Evolutionary conservation across 1,139 yeast genomes (phyloP).

Genomic region (Geotrichum histeridarum): DNA sequence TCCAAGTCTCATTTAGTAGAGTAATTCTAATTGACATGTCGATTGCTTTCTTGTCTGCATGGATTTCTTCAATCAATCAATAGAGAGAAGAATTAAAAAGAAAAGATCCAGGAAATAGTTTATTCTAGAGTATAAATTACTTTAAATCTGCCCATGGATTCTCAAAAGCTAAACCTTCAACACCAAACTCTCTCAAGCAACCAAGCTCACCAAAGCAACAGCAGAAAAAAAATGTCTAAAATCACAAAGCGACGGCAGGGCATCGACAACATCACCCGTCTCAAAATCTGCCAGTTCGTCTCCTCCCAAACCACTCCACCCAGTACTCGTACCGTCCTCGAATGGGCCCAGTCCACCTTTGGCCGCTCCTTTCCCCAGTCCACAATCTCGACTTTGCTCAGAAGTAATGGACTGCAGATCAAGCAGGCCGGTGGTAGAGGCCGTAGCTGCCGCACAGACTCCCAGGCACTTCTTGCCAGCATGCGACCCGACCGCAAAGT

Average conservation of each 20-base stretch:
- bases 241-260: conserved; percentile 2
- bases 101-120: too few species aligned
- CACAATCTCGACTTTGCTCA: conserved; percentile 10
- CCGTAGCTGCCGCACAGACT: conserved; percentile 6
- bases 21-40: too few species aligned
- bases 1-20: too few species aligned
- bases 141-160: too few species aligned
- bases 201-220: background rate
- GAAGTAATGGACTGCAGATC: conserved; percentile 15
- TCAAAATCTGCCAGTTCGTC: conserved; percentile 14
- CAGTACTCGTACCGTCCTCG: conserved; percentile 6
- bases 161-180: too few species aligned
- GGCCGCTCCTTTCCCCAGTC: conserved; percentile 16
- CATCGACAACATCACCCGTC: conserved; percentile 12
- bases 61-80: too few species aligned
- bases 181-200: too few species aligned
- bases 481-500: background rate
- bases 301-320: conserved; percentile 7
- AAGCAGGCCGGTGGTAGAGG: conserved; percentile 14
- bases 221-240: background rate
- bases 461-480: background rate
- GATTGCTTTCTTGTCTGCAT: too few species aligned
- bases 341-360: conserved; percentile 12
- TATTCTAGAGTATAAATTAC: too few species aligned
- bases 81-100: too few species aligned